Percentiles rank a stretch among this genome's conserved stretches.
These are phyloP conservation scores for Calycina marina DNA, from an alignment of 2,329 filamentous ascomycete genomes.

Conservation along the genomic window DNA sequence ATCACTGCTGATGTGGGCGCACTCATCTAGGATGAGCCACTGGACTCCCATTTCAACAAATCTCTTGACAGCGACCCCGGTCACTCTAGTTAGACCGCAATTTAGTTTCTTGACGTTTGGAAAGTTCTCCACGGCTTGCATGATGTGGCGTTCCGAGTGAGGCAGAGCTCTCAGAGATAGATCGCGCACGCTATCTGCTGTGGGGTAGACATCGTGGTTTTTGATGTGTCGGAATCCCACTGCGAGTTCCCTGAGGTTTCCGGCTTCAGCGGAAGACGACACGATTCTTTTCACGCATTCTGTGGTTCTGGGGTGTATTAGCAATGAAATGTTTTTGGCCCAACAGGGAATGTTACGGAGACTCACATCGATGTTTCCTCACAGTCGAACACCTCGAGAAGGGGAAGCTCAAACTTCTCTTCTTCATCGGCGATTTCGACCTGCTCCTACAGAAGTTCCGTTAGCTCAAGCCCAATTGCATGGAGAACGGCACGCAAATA, in stretches of 20 bases:
- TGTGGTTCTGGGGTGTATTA: background rate
- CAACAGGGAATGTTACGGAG: too few species aligned
- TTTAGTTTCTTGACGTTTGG: constrained; percentile 17
- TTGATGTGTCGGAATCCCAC: constrained; percentile 11
- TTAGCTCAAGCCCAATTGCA: background rate
- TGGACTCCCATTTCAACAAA: constrained; percentile 19
- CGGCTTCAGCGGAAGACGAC: constrained; percentile 8
- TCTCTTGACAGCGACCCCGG: constrained; percentile 22
- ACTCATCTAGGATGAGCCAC: constrained; percentile 17
- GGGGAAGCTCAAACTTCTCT: constrained; percentile 8
- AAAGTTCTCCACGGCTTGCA: constrained; percentile 13
- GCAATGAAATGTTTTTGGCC: too few species aligned
- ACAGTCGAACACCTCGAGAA: constrained; percentile 17
- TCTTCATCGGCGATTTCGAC: constrained; percentile 1
- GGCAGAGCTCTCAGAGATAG: constrained; percentile 10
- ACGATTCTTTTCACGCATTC: constrained; percentile 8
- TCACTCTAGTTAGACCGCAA: constrained; percentile 17
- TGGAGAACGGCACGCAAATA: background rate
- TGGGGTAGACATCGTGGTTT: constrained; percentile 11
- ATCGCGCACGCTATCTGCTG: constrained; percentile 13
- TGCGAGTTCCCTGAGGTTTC: constrained; percentile 13
- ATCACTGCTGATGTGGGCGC: constrained; percentile 15
- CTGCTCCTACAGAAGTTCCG: background rate
- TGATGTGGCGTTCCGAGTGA: constrained; percentile 7
- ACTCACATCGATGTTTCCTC: constrained; percentile 5